Percentiles rank a stretch among this genome's conserved stretches.
These are phyloP conservation scores for Salix koriyanagi DNA, from an alignment of 345 rosid genomes.

Conservation along the genomic window DNA sequence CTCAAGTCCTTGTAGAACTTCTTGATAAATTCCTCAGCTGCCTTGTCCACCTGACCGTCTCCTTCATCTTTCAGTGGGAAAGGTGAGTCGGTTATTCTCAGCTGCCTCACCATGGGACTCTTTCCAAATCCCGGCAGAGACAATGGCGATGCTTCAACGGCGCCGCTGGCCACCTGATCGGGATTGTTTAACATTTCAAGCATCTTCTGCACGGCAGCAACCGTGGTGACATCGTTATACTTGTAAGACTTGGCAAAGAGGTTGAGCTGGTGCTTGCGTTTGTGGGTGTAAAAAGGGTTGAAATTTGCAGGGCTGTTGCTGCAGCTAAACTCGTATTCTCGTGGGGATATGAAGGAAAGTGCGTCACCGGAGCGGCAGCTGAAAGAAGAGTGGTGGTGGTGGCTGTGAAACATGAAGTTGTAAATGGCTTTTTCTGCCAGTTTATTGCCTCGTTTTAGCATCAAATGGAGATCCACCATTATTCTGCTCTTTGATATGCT, in stretches of 20 bases:
- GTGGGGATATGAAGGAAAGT: constrained; percentile 56
- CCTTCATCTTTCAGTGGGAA: constrained; percentile 55
- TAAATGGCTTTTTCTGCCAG: constrained; percentile 55
- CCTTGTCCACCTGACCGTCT: constrained; percentile 59
- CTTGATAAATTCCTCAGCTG: constrained; percentile 86
- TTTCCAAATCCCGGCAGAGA: constrained; percentile 53
- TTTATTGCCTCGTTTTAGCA: constrained; percentile 51
- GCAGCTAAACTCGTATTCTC: constrained; percentile 92
- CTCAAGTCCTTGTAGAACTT: constrained; percentile 65
- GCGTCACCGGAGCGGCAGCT: constrained; percentile 67
- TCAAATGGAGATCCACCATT: constrained; percentile 49
- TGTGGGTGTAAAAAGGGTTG: constrained; percentile 26
- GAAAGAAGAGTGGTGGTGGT: constrained; percentile 35
- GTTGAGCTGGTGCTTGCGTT: constrained; percentile 37
- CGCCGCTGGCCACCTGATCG: constrained; percentile 19
- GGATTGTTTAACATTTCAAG: constrained; percentile 59
- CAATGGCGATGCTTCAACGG: constrained; percentile 35
- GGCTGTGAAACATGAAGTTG: constrained; percentile 40
- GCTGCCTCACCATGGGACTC: constrained; percentile 58
- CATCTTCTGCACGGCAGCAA: constrained; percentile 60
- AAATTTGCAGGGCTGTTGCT: constrained; percentile 68
- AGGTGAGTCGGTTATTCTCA: constrained; percentile 78
- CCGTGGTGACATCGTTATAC: constrained; percentile 47
- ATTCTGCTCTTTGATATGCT: constrained; percentile 53
- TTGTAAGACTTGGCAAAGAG: constrained; percentile 24